Evolutionary conservation across 345 rosid genomes (phyloP).

Genomic region (Populus davidiana): DNA sequence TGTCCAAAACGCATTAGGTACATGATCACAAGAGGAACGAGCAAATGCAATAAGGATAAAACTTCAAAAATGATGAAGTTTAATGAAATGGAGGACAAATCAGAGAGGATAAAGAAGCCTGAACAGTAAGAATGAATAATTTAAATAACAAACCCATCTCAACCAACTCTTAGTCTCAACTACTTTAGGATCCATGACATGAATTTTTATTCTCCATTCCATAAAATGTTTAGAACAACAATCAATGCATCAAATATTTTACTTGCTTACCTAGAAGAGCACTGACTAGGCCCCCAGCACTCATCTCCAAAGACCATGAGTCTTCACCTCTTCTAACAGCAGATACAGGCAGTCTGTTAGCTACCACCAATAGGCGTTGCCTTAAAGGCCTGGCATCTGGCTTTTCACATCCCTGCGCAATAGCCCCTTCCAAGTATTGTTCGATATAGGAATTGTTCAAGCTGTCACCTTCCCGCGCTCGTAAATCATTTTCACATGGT

Average conservation of each 20-base stretch:
- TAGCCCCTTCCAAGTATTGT: constrained; percentile 62
- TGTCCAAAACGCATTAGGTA: constrained; percentile 36
- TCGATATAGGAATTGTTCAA: constrained; percentile 50
- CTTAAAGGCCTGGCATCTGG: constrained; percentile 65
- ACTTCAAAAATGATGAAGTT: background rate
- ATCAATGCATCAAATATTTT: background rate
- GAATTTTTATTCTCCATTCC: background rate
- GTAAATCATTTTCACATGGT: constrained; percentile 48
- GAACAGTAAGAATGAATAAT: background rate
- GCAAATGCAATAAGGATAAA: background rate
- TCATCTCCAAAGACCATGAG: constrained; percentile 90
- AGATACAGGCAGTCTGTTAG: constrained; percentile 95
- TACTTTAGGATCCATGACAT: background rate
- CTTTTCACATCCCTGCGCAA: constrained; percentile 50
- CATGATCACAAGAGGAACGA: constrained; percentile 11
- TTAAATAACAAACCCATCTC: background rate
- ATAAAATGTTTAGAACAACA: background rate
- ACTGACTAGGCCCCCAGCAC: constrained; percentile 94
- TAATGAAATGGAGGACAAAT: background rate
- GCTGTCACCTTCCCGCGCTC: constrained; percentile 49
- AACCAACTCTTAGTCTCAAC: background rate
- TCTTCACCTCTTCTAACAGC: constrained; percentile 95
- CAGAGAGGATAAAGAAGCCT: background rate
- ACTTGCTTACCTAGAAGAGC: constrained; percentile 76
- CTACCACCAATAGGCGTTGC: constrained; percentile 92